Evolutionary conservation across 139 green algal species (phyloP), one percentile per base, ranked within the genome.

Genomic region (Tetratostichococcus sp.): DNA sequence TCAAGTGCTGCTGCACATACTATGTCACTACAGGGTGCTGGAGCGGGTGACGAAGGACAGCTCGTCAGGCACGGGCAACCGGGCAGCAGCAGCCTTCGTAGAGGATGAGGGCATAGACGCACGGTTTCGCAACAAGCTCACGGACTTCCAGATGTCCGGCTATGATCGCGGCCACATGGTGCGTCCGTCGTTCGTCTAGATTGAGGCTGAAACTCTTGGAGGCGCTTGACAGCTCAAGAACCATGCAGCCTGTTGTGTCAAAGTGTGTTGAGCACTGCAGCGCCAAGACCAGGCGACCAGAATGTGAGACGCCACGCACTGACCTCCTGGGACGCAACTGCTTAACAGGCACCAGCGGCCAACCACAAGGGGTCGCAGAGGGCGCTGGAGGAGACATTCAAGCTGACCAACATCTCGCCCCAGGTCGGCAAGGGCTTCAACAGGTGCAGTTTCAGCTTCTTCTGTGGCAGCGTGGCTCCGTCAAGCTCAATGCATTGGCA

Each of bases 141-240:
- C 78, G 0, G 89, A 96, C 82, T 98, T 88, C 77, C 74, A 75
- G 21, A 76, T 81, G 23, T 91, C 80, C 6, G 94, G 93, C 1
- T 98, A 95, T 77, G 94, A 98, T 83, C 78, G 94, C 0, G 94
- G 94, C 3, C 94, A 98, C 82, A 84, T 98, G 88, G 89, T 89
- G 71, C 11, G 57, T 26, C 50, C 4, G 22, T 8, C 50, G 14
- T 14, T n/a, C n/a, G n/a, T n/a, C n/a, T n/a, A n/a, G n/a, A n/a
- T n/a, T n/a, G n/a, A n/a, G n/a, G n/a, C n/a, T n/a, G n/a, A n/a
- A n/a, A n/a, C n/a, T n/a, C n/a, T n/a, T n/a, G n/a, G n/a, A n/a
- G n/a, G n/a, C n/a, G n/a, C n/a, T n/a, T n/a, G n/a, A n/a, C n/a
- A n/a, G n/a, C n/a, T n/a, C n/a, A n/a, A n/a, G n/a, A n/a, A n/a